Percentiles rank a stretch among this genome's conserved stretches.
phyloP scores from a whole-genome alignment of 805 yeast species.

The Diddensiella transvaalensis region DNA sequence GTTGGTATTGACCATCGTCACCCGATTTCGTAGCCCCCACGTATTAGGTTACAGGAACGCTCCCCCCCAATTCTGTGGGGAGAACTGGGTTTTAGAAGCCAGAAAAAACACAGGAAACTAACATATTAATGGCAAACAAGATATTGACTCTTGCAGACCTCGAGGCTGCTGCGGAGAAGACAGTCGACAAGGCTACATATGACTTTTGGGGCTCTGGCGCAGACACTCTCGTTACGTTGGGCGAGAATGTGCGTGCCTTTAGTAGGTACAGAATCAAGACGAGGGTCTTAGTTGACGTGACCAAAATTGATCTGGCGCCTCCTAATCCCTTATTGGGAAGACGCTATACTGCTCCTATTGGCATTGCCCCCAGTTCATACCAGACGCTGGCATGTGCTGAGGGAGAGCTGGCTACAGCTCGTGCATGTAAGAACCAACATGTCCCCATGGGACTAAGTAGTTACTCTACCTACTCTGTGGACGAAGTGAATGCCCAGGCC shows the following conservation, averaged over 20 bases:
- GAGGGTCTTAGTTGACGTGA: slow-evolving; percentile 26
- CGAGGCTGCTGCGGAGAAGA: slow-evolving; percentile 16
- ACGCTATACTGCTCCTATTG: slow-evolving; percentile 26
- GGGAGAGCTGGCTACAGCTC: slow-evolving; percentile 30
- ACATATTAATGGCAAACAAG: no score
- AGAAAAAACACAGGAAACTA: no score
- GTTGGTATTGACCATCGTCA: no score
- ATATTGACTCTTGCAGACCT: slow-evolving; percentile 12
- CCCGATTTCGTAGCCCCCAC: no score
- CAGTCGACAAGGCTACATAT: slow-evolving; percentile 15
- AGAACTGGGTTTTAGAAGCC: no score
- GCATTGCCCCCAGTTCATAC: slow-evolving; percentile 33
- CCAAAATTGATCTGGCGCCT: slow-evolving; percentile 18
- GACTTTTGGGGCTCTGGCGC: slow-evolving; percentile 27
- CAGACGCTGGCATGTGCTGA: slow-evolving; percentile 29
- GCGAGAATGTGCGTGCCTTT: slow-evolving; percentile 25
- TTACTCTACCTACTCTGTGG: slow-evolving; percentile 4
- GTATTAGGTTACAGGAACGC: no score
- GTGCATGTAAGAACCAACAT: slow-evolving; percentile 26
- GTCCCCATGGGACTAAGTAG: slow-evolving; percentile 6
- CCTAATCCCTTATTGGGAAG: slow-evolving; percentile 31
- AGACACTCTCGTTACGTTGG: slow-evolving; percentile 24
- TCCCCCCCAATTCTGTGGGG: no score
- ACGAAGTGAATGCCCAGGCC: slow-evolving; percentile 11
- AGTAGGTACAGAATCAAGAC: slow-evolving; percentile 26